phyloP scores from a whole-genome alignment of 2,329 filamentous ascomycete genomes.

The Colletotrichum tabaci region DNA sequence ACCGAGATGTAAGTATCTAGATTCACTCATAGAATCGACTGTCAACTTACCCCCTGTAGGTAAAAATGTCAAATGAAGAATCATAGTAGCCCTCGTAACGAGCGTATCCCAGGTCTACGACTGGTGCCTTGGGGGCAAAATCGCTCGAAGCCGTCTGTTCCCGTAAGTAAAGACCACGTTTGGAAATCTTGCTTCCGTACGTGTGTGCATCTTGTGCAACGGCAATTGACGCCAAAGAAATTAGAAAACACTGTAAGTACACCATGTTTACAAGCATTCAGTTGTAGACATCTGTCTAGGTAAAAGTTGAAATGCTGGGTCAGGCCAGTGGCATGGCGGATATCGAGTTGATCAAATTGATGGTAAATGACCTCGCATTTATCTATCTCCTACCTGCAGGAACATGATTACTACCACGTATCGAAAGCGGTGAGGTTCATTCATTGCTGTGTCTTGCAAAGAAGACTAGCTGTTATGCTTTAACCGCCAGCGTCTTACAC shows the following conservation, averaged over 20 bases:
- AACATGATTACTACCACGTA: too few relatives aligned
- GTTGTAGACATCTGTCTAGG: too few relatives aligned
- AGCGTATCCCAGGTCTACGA: conserved; percentile 61
- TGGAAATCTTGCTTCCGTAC: background rate
- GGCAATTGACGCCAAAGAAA: background rate
- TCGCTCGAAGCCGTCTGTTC: background rate
- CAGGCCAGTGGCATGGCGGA: too few relatives aligned
- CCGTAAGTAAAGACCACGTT: background rate
- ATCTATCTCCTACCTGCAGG: too few relatives aligned
- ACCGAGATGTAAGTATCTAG: background rate
- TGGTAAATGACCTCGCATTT: too few relatives aligned
- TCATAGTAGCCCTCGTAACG: conserved; percentile 60
- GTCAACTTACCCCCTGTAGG: conserved; percentile 59
- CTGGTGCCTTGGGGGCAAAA: background rate
- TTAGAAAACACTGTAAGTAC: background rate
- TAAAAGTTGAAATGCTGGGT: too few relatives aligned
- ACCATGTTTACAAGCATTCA: background rate
- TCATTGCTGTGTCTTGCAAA: too few relatives aligned
- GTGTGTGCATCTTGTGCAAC: background rate
- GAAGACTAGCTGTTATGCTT: too few relatives aligned
- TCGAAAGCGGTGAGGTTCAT: too few relatives aligned
- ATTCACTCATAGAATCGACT: conserved; percentile 41
- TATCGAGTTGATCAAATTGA: too few relatives aligned
- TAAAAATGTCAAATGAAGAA: conserved; percentile 54
- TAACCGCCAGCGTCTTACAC: too few relatives aligned